Evolutionary conservation across 1,139 yeast species (phyloP), one percentile per base, ranked within the genome.

Genomic region (Pichia kudriavzevii): DNA sequence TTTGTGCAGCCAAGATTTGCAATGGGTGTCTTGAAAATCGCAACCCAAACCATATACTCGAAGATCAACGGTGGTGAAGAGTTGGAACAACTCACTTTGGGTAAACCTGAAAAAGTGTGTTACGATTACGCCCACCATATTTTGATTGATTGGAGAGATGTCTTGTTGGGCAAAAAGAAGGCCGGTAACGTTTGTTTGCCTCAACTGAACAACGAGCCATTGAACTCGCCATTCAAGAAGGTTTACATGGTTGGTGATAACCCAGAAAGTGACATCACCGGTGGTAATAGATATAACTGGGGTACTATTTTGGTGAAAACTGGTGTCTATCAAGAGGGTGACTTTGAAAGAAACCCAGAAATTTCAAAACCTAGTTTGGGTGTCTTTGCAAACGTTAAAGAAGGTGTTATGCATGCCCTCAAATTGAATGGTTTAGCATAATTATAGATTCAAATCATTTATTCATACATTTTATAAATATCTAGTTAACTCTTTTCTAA

Each of bases 211-310:
- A 45, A 40, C 16, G 46, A 60, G 5, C 74, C 73, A 3, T 35
- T 36, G 8, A 35, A 45, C n/a, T 52, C 67, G 7, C 74, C 75
- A 3, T 75, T 75, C 44, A 58, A 63, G 19, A 61, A 67, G 24
- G 80, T 88, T 2, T 88, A 69, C 60, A 91, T 91, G 98, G 83
- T 91, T 22, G 98, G 98, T 20, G 98, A 91, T 59, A 91, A 91
- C 56, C 97, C 96, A 4, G 91, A 79, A 21, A 76, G 88, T 36
- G 98, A 91, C 53, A 91, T 91, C 32, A 69, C 70, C 43, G 97
- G 98, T 0, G 98, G 95, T 2, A 79, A 81, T 49, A 66, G 64
- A 38, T 76, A 77, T 52, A 95, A 95, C 3, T 91, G 97, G 97
- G 75, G 79, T 34, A 78, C 91, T 15, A 69, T 85, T 31, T 67